These are phyloP conservation scores for Backusella mclennaniae DNA, from an alignment of 192 early-diverging fungal species.

Conservation along the genomic window DNA sequence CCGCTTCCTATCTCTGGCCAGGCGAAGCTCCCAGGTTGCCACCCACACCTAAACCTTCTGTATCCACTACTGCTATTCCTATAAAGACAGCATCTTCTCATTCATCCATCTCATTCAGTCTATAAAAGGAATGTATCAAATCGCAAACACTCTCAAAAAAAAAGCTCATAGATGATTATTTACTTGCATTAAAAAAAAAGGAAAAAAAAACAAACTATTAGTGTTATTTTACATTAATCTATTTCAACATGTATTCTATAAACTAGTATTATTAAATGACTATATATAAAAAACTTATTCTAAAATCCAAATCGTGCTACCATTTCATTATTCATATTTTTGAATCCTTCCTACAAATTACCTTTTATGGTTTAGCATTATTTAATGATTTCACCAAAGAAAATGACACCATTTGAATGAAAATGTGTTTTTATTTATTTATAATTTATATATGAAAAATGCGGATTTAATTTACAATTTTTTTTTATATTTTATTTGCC, in stretches of 20 bases:
- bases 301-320: no score
- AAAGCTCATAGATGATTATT: neutral
- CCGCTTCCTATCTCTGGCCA: slow-evolving; percentile 18
- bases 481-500: neutral
- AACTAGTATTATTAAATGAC: neutral
- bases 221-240: neutral
- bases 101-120: slow-evolving; percentile 4
- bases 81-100: slow-evolving; percentile 4
- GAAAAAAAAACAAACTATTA: neutral
- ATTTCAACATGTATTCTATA: neutral
- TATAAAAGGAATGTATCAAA: neutral
- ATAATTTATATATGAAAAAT: neutral
- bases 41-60: neutral
- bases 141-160: neutral
- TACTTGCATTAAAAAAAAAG: neutral
- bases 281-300: neutral
- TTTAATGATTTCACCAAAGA: neutral
- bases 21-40: neutral
- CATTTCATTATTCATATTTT: no score
- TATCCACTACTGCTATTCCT: slow-evolving; percentile 4
- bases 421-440: neutral
- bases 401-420: neutral
- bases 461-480: neutral
- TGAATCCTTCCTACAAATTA: neutral
- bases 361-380: neutral